These are phyloP conservation scores for Solanum ossicruentum DNA, from an alignment of 257 asterid species.

Conservation along the genomic window DNA sequence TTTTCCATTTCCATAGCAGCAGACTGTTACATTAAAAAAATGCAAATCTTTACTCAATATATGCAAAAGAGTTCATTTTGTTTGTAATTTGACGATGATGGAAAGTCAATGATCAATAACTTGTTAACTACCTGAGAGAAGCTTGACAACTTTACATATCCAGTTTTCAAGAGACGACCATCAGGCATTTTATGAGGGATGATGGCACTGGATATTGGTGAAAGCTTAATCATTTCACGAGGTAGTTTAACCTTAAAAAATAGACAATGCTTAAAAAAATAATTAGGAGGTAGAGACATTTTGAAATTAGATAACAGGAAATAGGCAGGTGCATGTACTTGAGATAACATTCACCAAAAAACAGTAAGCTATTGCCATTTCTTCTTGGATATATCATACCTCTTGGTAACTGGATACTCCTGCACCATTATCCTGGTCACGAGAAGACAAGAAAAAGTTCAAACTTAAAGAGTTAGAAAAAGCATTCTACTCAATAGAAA, in stretches of 20 bases:
- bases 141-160: conserved; percentile 67
- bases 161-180: conserved; percentile 62
- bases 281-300: neutral
- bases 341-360: neutral
- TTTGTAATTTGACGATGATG: neutral
- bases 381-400: conserved; percentile 22
- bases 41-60: neutral
- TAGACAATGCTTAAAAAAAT: neutral
- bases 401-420: conserved; percentile 46
- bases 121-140: conserved; percentile 63
- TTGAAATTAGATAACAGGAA: neutral
- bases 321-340: neutral
- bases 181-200: conserved; percentile 56
- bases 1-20: conserved; percentile 87
- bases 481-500: neutral
- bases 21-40: conserved; percentile 28
- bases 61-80: neutral
- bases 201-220: conserved; percentile 69
- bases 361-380: neutral
- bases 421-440: conserved; percentile 34
- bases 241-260: conserved; percentile 56
- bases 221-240: conserved; percentile 73
- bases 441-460: neutral
- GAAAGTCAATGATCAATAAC: neutral
- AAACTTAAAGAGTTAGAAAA: neutral